Evolutionary conservation across 169 alveolate species (phyloP).

Genomic region (Plasmodium chabaudi): DNA sequence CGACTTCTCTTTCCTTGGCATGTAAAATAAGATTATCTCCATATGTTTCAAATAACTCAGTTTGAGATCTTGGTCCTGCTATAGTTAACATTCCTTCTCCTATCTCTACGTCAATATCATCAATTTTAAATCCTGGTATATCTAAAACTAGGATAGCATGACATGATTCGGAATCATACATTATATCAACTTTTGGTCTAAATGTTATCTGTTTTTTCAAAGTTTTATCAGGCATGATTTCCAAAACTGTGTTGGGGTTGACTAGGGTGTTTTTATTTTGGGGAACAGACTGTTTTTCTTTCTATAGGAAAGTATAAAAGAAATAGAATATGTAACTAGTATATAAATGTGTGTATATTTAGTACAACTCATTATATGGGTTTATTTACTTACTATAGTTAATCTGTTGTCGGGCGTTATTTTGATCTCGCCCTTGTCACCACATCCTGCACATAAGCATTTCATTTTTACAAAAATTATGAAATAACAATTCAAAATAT

Average conservation of each 20-base stretch:
- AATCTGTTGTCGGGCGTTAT: slow-evolving; percentile 37
- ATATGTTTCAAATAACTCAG: slow-evolving; percentile 84
- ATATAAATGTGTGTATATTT: neutral
- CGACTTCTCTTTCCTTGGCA: slow-evolving; percentile 86
- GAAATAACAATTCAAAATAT: slow-evolving; percentile 7
- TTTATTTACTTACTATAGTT: slow-evolving; percentile 25
- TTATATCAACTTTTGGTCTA: slow-evolving; percentile 86
- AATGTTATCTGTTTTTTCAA: slow-evolving; percentile 81
- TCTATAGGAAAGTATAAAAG: slow-evolving; percentile 10
- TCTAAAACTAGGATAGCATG: slow-evolving; percentile 82
- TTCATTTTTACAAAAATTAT: slow-evolving; percentile 42
- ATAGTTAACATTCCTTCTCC: slow-evolving; percentile 84
- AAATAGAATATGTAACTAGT: neutral
- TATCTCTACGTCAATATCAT: slow-evolving; percentile 82
- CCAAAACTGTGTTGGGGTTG: slow-evolving; percentile 84
- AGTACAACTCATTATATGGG: too few species aligned
- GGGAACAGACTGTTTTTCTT: slow-evolving; percentile 85
- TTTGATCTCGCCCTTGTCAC: slow-evolving; percentile 59
- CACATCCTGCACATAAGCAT: slow-evolving; percentile 59
- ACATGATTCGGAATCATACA: slow-evolving; percentile 82
- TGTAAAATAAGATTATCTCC: slow-evolving; percentile 85
- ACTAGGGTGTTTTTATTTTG: slow-evolving; percentile 83
- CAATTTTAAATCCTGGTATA: slow-evolving; percentile 83
- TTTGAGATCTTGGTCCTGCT: slow-evolving; percentile 85
- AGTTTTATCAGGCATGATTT: slow-evolving; percentile 84